phyloP scores from a whole-genome alignment of 1,284 basidiomycete species.

The Leccinum fallax region DNA sequence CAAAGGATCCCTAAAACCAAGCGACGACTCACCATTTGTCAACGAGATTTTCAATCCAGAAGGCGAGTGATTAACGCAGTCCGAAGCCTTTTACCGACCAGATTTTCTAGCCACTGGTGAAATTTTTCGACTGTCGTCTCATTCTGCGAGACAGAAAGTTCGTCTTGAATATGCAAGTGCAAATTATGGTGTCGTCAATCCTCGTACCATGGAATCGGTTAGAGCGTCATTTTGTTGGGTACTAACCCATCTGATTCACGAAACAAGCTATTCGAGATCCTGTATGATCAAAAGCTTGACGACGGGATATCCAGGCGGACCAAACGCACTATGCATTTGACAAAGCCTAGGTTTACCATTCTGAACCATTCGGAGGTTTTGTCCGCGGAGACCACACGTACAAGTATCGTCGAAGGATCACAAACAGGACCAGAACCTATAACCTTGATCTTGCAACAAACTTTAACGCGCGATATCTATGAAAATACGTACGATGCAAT shows the following conservation, averaged over 20 bases:
- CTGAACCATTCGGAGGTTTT: constrained; percentile 43
- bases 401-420: not conserved
- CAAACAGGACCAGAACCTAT: constrained; percentile 28
- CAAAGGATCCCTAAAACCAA: constrained; percentile 54
- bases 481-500: constrained; percentile 51
- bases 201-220: constrained; percentile 46
- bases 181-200: constrained; percentile 62
- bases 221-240: constrained; percentile 16
- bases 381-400: constrained; percentile 32
- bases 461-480: constrained; percentile 35
- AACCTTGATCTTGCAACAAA: constrained; percentile 42
- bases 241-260: not conserved
- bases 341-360: constrained; percentile 40
- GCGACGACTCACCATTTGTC: constrained; percentile 59
- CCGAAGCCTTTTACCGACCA: constrained; percentile 1
- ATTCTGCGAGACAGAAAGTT: constrained; percentile 39
- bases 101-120: constrained; percentile 41
- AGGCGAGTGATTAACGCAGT: constrained; percentile 33
- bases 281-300: constrained; percentile 58
- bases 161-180: constrained; percentile 52
- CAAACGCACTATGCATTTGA: constrained; percentile 12
- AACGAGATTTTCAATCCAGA: constrained; percentile 63
- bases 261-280: constrained; percentile 50
- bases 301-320: constrained; percentile 43
- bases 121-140: constrained; percentile 43